These are phyloP conservation scores for Jackrogersella multiformis DNA, from an alignment of 495 filamentous ascomycete genomes.

Conservation along the genomic window DNA sequence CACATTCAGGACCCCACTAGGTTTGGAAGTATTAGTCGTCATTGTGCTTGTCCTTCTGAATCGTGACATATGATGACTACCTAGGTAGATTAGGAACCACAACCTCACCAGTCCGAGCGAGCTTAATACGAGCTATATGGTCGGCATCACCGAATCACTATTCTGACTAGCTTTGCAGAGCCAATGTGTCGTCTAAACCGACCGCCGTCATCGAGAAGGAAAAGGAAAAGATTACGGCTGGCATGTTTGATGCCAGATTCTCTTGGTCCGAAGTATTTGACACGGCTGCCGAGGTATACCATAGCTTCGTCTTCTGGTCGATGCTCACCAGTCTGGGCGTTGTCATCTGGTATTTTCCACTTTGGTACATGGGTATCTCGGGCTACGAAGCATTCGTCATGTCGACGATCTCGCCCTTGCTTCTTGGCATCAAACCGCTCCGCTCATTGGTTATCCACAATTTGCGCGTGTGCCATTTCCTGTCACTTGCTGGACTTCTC, in stretches of 20 bases:
- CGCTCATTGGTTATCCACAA: constrained; percentile 74
- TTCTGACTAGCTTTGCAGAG: constrained; percentile 59
- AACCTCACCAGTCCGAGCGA: constrained; percentile 41
- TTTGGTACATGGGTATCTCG: constrained; percentile 99
- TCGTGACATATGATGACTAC: constrained; percentile 1
- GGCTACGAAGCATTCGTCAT: constrained; percentile 93
- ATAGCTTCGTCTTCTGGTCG: constrained; percentile 96
- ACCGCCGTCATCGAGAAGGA: constrained; percentile 88
- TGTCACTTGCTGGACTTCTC: constrained; percentile 80
- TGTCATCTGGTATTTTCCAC: constrained; percentile 95
- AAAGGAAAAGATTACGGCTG: constrained; percentile 77
- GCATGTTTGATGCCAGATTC: constrained; percentile 76
- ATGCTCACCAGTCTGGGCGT: constrained; percentile 88
- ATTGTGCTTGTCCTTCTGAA: not conserved
- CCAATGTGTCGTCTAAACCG: constrained; percentile 68
- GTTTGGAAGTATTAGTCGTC: constrained; percentile 1
- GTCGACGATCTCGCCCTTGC: constrained; percentile 79
- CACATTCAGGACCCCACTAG: not conserved
- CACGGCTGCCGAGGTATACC: constrained; percentile 88
- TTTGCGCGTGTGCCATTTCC: constrained; percentile 72
- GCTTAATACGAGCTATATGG: constrained; percentile 39
- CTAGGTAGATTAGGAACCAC: not conserved
- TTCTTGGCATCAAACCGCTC: constrained; percentile 77
- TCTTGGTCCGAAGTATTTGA: constrained; percentile 79
- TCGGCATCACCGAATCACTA: constrained; percentile 12